Base-by-base conservation (phyloP, 2,329 filamentous ascomycete species). In the Hypoxylon sp. region DNA sequence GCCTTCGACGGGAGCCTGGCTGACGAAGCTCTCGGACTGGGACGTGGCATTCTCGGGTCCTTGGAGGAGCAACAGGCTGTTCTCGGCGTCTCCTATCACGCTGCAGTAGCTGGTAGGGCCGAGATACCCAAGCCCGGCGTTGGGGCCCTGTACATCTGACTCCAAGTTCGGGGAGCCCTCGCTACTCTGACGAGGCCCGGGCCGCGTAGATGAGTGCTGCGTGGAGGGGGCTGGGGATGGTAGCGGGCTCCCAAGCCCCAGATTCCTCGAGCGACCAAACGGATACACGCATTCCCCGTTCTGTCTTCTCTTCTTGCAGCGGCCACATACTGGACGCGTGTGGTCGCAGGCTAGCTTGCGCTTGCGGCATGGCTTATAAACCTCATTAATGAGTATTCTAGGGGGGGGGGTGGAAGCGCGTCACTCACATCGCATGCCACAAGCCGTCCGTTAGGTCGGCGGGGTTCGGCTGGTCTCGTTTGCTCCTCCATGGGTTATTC, bases 301-400 rank as follows among this genome's bases (percentile, higher is more conserved):
- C 40, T 73, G 69, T 23, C 70, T 72, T 10, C 74, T 65, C 62
- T 74, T 75, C 42, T 60, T 70, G 58, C 77, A 79, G 31, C 77
- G 70, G 33, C 68, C 67, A 59, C 77, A 79, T 13, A 73, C 58
- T 0, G 78, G 78, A n/a, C 74, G 72, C 0, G 59, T 60, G 50
- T 79, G 76, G 54, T 79, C 77, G 65, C 78, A 79, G 4, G 77
- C 76, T 5, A 79, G 73, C 55, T 79, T 79, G 13, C 77, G 73
- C 49, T 70, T 72, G 9, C 75, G 72, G 49, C 77, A 79, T 20
- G 75, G 74, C 66, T 78, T 71, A 38, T 69, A 70, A 4, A 67
- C 66, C 33, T 64, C 58, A 57, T 68, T 57, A 69, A 49, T 67
- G 48, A 33, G 11, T 33, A 3, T 15, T 40, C 21, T 11, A 27